phyloP scores from a whole-genome alignment of 1,284 basidiomycete species.

The Papiliotrema fonsecae region DNA sequence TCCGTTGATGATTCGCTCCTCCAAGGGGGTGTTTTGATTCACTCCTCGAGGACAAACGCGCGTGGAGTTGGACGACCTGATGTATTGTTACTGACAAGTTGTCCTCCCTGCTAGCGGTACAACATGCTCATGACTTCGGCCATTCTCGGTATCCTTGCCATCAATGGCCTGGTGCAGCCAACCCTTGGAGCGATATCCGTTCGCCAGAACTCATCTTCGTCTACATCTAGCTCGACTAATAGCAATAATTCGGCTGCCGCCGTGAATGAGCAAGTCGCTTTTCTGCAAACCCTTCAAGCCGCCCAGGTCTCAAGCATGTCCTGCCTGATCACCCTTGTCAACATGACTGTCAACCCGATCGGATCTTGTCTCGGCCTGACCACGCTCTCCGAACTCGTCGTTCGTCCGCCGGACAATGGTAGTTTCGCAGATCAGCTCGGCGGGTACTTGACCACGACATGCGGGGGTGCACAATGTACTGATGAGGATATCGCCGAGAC shows the following conservation, averaged over 20 bases:
- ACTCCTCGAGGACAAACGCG: too few relatives aligned
- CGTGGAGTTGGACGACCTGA: too few relatives aligned
- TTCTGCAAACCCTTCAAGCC: slow-evolving; percentile 32
- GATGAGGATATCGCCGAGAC: slow-evolving; percentile 19
- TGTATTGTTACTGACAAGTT: too few relatives aligned
- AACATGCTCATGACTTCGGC: not conserved
- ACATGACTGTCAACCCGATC: slow-evolving; percentile 31
- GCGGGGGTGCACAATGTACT: slow-evolving; percentile 14
- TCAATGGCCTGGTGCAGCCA: not conserved
- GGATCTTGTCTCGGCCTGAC: slow-evolving; percentile 28
- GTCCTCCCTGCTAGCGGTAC: too few relatives aligned
- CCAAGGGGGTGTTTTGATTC: too few relatives aligned
- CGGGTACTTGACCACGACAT: slow-evolving; percentile 22
- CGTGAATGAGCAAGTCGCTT: slow-evolving; percentile 14
- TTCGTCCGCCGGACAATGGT: slow-evolving; percentile 10
- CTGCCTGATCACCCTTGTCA: slow-evolving; percentile 37
- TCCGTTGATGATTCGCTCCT: too few relatives aligned
- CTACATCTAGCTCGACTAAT: not conserved
- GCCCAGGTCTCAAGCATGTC: slow-evolving; percentile 33
- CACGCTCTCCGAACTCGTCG: slow-evolving; percentile 19
- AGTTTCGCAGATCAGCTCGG: slow-evolving; percentile 25
- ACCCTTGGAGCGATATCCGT: not conserved
- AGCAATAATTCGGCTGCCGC: not conserved
- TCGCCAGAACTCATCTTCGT: slow-evolving; percentile 4
- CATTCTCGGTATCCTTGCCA: not conserved